Percentiles rank a stretch among this genome's conserved stretches.
Evolutionary conservation across 208 protist species (phyloP).

Genomic region (Trypanosoma avium): DNA sequence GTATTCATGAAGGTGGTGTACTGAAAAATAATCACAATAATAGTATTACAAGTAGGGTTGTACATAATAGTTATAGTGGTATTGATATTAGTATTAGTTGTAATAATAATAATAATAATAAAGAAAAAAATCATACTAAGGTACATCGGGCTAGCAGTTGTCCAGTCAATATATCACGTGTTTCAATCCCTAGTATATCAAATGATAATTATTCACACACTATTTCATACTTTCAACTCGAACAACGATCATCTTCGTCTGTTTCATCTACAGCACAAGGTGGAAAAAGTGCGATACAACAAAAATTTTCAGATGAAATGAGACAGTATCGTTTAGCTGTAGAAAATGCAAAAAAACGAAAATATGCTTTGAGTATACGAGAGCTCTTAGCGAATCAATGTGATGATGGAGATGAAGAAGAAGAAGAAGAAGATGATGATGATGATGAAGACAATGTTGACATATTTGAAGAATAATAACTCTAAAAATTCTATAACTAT

Average conservation of each 20-base stretch:
- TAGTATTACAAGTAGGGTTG: background rate
- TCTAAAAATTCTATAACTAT: background rate
- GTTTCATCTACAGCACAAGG: background rate
- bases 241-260: background rate
- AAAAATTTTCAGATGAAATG: background rate
- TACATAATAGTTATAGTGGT: background rate
- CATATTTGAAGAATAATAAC: background rate
- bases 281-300: background rate
- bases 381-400: slow-evolving; percentile 19
- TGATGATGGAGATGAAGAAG: background rate
- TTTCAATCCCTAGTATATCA: background rate
- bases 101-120: background rate
- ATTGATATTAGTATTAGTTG: background rate
- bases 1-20: background rate
- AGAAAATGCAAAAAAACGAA: slow-evolving; percentile 17
- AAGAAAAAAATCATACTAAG: background rate
- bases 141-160: slow-evolving; percentile 15
- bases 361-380: slow-evolving; percentile 19
- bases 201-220: background rate
- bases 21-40: background rate
- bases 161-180: slow-evolving; percentile 1
- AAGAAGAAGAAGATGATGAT: slow-evolving; percentile 22
- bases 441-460: slow-evolving; percentile 10
- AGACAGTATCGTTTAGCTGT: slow-evolving; percentile 29
- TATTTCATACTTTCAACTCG: background rate